Evolutionary conservation across 176 grass and related monocot genomes (phyloP), one percentile per base, ranked within the genome.

Genomic region (Juncus inflexus): DNA sequence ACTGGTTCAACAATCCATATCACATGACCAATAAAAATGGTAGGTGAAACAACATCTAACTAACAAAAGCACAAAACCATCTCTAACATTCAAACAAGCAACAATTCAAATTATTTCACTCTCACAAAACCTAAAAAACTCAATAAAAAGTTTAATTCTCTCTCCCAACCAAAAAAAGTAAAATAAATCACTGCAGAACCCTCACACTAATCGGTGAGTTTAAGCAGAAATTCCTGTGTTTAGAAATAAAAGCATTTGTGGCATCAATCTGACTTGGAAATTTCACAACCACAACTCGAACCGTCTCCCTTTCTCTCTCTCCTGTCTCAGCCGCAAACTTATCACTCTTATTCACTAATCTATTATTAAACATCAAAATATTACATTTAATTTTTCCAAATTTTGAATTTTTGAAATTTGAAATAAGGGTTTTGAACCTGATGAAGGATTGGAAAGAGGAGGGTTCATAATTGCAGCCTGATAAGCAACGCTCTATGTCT

Each of bases 401-500:
- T 47, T 47, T 47, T 47, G 43, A 9, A 47, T 6, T 47, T 47
- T 47, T 47, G 43, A 47, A 9, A 47, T 47, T 47, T 47, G 9
- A 47, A 47, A 47, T 47, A 1, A 47, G 43, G 2, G 43, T 47
- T 47, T 47, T 47, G 9, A 47, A 90, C 94, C 85, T 89, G 56
- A 74, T 0, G 81, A 78, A 63, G 63, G 9, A 78, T 64, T 92
- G 83, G 62, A 92, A 89, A 71, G 82, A 77, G 0, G 84, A 74
- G 62, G 76, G 61, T 72, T 92, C 80, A 61, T 69, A 84, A 47
- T 86, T 90, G 60, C 82, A 78, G 62, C 94, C 88, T 58, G 74
- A 82, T 52, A 99, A 66, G 58, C 91, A 99, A 3, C 83, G 80
- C n/a, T 99, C 94, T 65, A 92, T 75, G 56, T 99, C 94, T 13